These are phyloP conservation scores for Scalesia atractyloides DNA, from an alignment of 129 eudicot species.

Conservation along the genomic window DNA sequence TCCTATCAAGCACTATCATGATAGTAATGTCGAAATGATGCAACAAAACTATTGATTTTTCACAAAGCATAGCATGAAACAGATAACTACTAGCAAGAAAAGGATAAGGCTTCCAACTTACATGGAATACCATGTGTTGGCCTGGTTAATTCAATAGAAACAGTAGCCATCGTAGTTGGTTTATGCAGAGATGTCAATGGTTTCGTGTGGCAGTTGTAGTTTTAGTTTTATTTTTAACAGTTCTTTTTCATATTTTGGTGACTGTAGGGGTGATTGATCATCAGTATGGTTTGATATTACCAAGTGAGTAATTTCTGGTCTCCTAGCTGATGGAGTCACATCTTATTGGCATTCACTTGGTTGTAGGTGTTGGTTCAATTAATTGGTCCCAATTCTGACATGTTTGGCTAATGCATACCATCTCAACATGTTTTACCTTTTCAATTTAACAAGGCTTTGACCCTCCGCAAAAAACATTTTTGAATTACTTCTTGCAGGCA, in stretches of 20 bases:
- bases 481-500: slow-evolving; percentile 6
- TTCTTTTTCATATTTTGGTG: neutral
- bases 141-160: slow-evolving; percentile 2
- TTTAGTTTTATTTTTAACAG: slow-evolving; percentile 12
- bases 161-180: neutral
- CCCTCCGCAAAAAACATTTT: neutral
- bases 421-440: slow-evolving; percentile 10
- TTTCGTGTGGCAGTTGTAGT: neutral
- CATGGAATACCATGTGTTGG: neutral
- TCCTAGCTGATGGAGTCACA: neutral
- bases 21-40: slow-evolving; percentile 2
- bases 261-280: neutral
- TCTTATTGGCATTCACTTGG: slow-evolving; percentile 8
- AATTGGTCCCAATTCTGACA: slow-evolving; percentile 1
- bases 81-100: slow-evolving; percentile 4
- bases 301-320: neutral
- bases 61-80: slow-evolving; percentile 11
- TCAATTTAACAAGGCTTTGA: neutral
- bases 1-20: slow-evolving; percentile 23
- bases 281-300: neutral
- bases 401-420: neutral
- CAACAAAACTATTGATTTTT: neutral
- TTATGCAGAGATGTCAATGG: neutral
- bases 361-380: slow-evolving; percentile 20
- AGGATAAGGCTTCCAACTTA: slow-evolving; percentile 14